These are phyloP conservation scores for Paecilomyces variotii DNA, from an alignment of 2,329 filamentous ascomycete species.

Conservation along the genomic window DNA sequence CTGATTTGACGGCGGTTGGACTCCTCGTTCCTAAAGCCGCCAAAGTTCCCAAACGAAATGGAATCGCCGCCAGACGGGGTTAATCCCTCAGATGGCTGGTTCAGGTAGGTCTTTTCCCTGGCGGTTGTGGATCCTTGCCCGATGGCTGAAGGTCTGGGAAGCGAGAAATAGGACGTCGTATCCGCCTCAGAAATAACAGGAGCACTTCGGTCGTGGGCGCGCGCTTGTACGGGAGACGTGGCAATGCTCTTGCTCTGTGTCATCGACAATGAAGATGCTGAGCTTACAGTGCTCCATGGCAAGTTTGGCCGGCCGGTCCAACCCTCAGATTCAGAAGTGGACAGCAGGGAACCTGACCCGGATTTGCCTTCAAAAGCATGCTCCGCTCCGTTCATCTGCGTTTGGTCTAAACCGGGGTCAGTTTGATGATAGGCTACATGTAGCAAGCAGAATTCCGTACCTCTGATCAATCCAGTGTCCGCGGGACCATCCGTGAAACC, in stretches of 20 bases:
- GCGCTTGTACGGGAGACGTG: slow-evolving; percentile 52
- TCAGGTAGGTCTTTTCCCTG: slow-evolving; percentile 25
- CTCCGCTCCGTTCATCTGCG: slow-evolving; percentile 9
- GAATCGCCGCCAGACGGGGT: slow-evolving; percentile 25
- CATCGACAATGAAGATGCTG: slow-evolving; percentile 36
- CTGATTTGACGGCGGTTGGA: slow-evolving; percentile 22
- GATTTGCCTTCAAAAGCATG: slow-evolving; percentile 47
- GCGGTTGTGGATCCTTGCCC: slow-evolving; percentile 30
- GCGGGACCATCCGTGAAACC: slow-evolving; percentile 40
- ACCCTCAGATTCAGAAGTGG: slow-evolving; percentile 59
- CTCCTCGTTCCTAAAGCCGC: slow-evolving; percentile 26
- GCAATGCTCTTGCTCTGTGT: slow-evolving; percentile 40
- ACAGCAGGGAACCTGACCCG: slow-evolving; percentile 61
- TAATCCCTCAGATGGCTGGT: slow-evolving; percentile 22
- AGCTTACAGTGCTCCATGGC: slow-evolving; percentile 53
- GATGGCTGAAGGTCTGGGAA: slow-evolving; percentile 38
- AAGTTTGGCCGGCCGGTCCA: slow-evolving; percentile 48
- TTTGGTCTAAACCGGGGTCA: neutral
- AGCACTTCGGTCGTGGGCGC: slow-evolving; percentile 39
- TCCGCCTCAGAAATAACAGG: slow-evolving; percentile 36
- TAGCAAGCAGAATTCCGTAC: slow-evolving; percentile 25
- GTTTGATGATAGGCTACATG: neutral
- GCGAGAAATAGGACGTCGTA: slow-evolving; percentile 39
- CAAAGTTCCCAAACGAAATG: slow-evolving; percentile 21
- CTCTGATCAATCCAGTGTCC: slow-evolving; percentile 41